Base-by-base conservation (phyloP, 2,329 filamentous ascomycete species). In the Hymenoscyphus salicellus region DNA sequence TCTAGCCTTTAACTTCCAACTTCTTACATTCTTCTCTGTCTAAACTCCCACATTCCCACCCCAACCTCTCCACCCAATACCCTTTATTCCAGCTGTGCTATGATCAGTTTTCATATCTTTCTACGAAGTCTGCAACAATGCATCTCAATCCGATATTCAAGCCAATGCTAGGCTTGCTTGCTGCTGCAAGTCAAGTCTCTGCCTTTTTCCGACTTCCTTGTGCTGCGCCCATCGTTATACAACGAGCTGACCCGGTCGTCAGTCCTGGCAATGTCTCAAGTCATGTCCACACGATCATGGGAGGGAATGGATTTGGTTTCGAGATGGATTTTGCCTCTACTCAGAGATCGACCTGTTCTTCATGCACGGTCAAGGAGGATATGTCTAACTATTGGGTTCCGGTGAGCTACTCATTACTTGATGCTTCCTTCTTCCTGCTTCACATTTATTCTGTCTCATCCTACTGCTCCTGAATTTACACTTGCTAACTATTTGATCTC, bases 351-450 rank as follows among this genome's bases (percentile, higher is more conserved):
- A 81, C 81, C 16, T 90, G 88, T 75, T 86, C 86, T 3, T 86
- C 87, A 5, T 90, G 88, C 74, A 81, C 80, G 26, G 85, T 87
- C 63, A 80, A 80, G 32, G 78, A 83, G 65, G 87, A 89, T 73
- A 75, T 83, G 63, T 87, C 83, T 65, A 88, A 86, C 74, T 90
- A 91, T 77, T 90, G 88, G 87, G 84, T 84, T n/a, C 87, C 88
- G 0, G 64, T 65, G 33, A 52, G 79, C 79, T 67, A 38, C 36
- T 17, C 11, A 23, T 52, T n/a, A 3, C 41, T 43, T 52, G 43
- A 20, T 23, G n/a, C 43, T 49, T 23, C 3, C 3, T 49, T n/a
- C n/a, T n/a, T n/a, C n/a, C n/a, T n/a, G n/a, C n/a, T n/a, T n/a
- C n/a, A n/a, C n/a, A n/a, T n/a, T n/a, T 5, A 16, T 43, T 43